phyloP scores from a whole-genome alignment of 2,329 filamentous ascomycete genomes.

The Nakataea oryzae region DNA sequence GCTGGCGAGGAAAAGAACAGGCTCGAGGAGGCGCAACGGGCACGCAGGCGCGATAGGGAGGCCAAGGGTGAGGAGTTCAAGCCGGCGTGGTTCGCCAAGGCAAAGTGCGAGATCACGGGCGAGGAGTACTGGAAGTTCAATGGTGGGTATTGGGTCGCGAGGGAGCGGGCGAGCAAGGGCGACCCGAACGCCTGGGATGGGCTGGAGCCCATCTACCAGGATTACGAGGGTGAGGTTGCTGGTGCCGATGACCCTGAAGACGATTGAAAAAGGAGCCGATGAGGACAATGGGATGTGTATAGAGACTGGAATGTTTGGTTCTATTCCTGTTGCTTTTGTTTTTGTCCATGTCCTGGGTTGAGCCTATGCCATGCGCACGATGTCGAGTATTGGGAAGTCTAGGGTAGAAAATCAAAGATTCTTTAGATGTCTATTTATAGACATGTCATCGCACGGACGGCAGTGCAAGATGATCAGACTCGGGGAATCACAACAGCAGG shows the following conservation, averaged over 20 bases:
- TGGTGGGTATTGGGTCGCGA: constrained; percentile 75
- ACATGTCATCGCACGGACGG: too few relatives aligned
- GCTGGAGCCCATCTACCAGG: constrained; percentile 65
- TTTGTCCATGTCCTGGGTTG: background rate
- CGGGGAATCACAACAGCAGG: too few relatives aligned
- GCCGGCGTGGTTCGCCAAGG: constrained; percentile 77
- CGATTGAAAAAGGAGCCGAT: background rate
- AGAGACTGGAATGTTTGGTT: background rate
- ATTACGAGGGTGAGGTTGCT: background rate
- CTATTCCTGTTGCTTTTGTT: background rate
- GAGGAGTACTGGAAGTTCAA: constrained; percentile 87
- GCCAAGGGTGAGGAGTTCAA: constrained; percentile 68
- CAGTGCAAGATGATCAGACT: too few relatives aligned
- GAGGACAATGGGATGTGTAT: background rate
- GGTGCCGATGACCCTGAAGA: background rate
- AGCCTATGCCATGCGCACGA: too few relatives aligned
- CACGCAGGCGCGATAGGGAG: constrained; percentile 63
- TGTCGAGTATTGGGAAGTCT: too few relatives aligned
- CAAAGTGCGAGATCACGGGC: constrained; percentile 66
- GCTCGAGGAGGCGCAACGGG: constrained; percentile 83
- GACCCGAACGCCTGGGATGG: constrained; percentile 53
- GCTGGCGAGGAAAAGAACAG: constrained; percentile 91
- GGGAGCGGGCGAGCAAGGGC: constrained; percentile 55
- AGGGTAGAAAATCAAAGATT: too few relatives aligned
- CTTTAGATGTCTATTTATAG: too few relatives aligned